Evolutionary conservation across 176 grass and related monocot species (phyloP).

Genomic region (Hordeum marinum): DNA sequence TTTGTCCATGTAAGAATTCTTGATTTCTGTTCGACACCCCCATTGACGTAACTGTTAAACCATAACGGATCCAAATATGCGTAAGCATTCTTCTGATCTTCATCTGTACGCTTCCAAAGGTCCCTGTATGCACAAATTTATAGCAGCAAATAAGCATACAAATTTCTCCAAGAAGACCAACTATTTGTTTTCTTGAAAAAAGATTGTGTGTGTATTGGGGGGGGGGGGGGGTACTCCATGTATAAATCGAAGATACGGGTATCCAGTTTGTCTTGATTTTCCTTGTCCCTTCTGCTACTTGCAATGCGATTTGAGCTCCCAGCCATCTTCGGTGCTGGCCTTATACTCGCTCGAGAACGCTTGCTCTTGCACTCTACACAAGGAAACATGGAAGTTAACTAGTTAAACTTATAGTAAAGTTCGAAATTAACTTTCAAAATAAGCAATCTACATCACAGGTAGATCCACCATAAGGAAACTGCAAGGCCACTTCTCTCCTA

Average conservation of each 20-base stretch:
- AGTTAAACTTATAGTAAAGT: neutral
- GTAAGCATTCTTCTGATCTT: constrained; percentile 66
- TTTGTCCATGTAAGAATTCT: constrained; percentile 92
- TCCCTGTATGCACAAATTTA: constrained; percentile 46
- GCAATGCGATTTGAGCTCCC: constrained; percentile 27
- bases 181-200: neutral
- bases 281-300: constrained; percentile 32
- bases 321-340: constrained; percentile 13
- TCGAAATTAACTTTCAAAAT: neutral
- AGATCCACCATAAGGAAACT: neutral
- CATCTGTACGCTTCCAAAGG: constrained; percentile 67
- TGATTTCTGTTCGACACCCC: constrained; percentile 10
- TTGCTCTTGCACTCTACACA: constrained; percentile 44
- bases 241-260: constrained; percentile 68
- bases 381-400: constrained; percentile 6
- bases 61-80: constrained; percentile 87
- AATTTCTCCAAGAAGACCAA: constrained; percentile 1
- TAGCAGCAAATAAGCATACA: constrained; percentile 21
- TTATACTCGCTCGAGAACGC: constrained; percentile 34
- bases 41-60: constrained; percentile 69
- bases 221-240: constrained; percentile 50
- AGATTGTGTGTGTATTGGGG: neutral
- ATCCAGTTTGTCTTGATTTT: constrained; percentile 56
- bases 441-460: neutral
- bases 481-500: neutral